Evolutionary conservation across 2,329 filamentous ascomycete species (phyloP), one percentile per base, ranked within the genome.

Genomic region (Knoxdaviesia capensis): DNA sequence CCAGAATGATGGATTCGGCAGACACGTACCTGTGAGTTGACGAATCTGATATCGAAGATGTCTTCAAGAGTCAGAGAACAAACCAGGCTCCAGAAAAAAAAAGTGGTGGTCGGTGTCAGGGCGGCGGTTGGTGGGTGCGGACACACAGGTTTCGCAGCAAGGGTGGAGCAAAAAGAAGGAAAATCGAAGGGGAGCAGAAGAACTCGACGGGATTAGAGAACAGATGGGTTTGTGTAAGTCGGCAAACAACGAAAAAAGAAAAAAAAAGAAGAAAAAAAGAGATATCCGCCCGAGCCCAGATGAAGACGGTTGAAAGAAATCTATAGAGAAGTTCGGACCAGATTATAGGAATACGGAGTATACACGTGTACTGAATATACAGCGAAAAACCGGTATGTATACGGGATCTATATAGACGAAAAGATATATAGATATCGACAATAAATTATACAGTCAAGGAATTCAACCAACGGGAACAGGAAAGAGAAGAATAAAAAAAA

Each of bases 361-460:
- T 28, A 20, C 9, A 32, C 8, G 11, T 39, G 11, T 36, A 37
- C 41, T 31, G 40, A n/a, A n/a, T n/a, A n/a, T n/a, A 20, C 20
- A 20, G 3, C 20, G 20, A 20, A 3, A 20, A 20, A 3, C 20
- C 20, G 20, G 20, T 20, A 20, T 43, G 38, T 41, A 41, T 37
- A 39, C 43, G 32, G 38, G 36, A 32, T 31, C 20, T 39, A 31
- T 30, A 33, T 11, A 41, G 41, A 42, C 11, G 38, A 39, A 32
- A 39, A 43, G 30, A 31, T 45, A 36, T 39, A 45, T 39, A 37
- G 9, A 41, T 41, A 39, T 37, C 41, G 34, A 40, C 37, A 37
- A 45, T 33, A 39, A 40, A 39, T 9, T 41, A 31, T 34, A 31
- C 9, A 40, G 38, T 36, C 30, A n/a, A 30, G 30, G 30, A 38